A percentile compares a stretch with the other conserved stretches of the same genome.
Conservation (phyloP, 2,329 filamentous ascomycete genomes). For the Neurospora crassa region DNA sequence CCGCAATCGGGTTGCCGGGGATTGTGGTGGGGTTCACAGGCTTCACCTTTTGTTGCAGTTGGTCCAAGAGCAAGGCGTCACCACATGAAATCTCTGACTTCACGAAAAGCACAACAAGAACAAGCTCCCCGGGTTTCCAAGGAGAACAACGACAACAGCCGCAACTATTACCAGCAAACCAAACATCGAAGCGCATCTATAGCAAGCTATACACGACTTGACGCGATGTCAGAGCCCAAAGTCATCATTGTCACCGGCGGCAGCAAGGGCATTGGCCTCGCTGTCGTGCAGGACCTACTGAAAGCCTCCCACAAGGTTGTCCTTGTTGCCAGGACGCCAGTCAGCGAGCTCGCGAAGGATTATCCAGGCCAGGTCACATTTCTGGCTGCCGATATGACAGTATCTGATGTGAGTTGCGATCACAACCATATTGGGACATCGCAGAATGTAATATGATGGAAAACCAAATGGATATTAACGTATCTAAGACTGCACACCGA, state of each 20-base stretch:
- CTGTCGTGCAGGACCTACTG: constrained; percentile 43
- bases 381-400: constrained; percentile 44
- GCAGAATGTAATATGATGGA: background rate
- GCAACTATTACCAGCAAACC: background rate
- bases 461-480: constrained; percentile 2
- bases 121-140: background rate
- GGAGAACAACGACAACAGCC: background rate
- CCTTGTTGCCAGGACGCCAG: constrained; percentile 43
- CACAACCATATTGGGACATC: background rate
- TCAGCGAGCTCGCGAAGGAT: constrained; percentile 41
- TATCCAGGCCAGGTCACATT: constrained; percentile 45
- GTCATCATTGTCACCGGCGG: constrained; percentile 61
- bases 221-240: constrained; percentile 35
- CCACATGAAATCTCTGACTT: background rate
- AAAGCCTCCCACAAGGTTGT: constrained; percentile 47
- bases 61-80: background rate
- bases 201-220: background rate
- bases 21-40: background rate
- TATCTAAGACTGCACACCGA: constrained; percentile 41
- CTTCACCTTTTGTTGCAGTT: background rate
- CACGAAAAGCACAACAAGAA: background rate
- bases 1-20: background rate
- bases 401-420: constrained; percentile 32
- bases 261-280: constrained; percentile 53
- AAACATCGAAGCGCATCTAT: background rate